Conservation (phyloP, 768 basidiomycete species). For the Pleurotus platypus region DNA sequence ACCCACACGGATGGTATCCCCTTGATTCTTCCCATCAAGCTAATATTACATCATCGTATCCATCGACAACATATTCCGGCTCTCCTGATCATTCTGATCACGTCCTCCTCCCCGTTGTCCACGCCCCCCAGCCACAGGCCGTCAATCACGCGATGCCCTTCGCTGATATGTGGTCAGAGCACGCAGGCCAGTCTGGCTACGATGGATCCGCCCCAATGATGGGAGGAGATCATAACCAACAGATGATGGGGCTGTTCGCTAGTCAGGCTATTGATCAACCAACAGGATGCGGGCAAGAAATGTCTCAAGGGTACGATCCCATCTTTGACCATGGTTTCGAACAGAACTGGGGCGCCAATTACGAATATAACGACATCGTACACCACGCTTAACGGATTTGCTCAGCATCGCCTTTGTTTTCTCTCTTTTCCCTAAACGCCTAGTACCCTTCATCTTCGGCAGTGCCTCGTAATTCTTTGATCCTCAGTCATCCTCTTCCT, state of each 20-base stretch:
- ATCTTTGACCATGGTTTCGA: background rate
- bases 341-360: background rate
- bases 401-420: background rate
- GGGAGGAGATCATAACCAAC: background rate
- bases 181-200: background rate
- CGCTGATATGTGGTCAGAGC: slow-evolving; percentile 16
- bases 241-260: background rate
- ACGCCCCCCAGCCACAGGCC: slow-evolving; percentile 21
- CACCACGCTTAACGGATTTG: background rate
- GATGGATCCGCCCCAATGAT: background rate
- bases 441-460: background rate
- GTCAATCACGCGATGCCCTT: slow-evolving; percentile 11
- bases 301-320: background rate
- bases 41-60: slow-evolving; percentile 19
- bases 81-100: slow-evolving; percentile 29
- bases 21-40: slow-evolving; percentile 12
- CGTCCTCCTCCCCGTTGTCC: slow-evolving; percentile 12
- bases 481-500: background rate
- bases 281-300: background rate
- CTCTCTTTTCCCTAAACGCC: background rate
- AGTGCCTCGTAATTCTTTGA: background rate
- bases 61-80: slow-evolving; percentile 41
- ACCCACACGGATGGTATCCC: slow-evolving; percentile 16
- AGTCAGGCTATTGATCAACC: background rate
- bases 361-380: slow-evolving; percentile 1